phyloP scores from a whole-genome alignment of 306 rosid species.

The Castanospermum australe region DNA sequence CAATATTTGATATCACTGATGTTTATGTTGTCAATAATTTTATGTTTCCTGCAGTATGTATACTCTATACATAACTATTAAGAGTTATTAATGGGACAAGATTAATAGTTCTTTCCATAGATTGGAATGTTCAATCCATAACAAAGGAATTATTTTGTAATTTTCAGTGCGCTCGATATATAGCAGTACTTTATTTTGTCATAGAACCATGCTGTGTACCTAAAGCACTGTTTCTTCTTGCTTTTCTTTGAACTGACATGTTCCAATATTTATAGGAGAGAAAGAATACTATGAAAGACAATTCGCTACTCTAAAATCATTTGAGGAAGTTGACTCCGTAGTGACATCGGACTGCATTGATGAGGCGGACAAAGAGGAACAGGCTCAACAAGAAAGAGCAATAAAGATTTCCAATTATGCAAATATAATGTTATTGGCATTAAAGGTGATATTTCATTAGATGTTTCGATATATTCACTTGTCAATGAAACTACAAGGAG shows the following conservation, averaged over 20 bases:
- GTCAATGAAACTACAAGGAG: not conserved
- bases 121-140: not conserved
- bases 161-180: not conserved
- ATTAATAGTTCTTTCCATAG: not conserved
- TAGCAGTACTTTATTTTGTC: not conserved
- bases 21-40: not conserved
- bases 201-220: not conserved
- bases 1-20: not conserved
- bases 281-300: slow-evolving; percentile 66
- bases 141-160: not conserved
- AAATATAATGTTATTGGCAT: slow-evolving; percentile 45
- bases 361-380: slow-evolving; percentile 41
- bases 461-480: not conserved
- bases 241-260: not conserved
- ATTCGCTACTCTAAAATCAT: slow-evolving; percentile 64
- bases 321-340: slow-evolving; percentile 64
- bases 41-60: not conserved
- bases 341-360: slow-evolving; percentile 22
- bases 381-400: slow-evolving; percentile 63
- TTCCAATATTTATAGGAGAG: slow-evolving; percentile 41
- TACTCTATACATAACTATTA: not conserved
- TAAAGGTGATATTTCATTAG: slow-evolving; percentile 50
- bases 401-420: slow-evolving; percentile 70
- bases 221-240: not conserved
- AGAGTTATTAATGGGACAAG: not conserved